These are phyloP conservation scores for Prunus armeniaca DNA, from an alignment of 306 rosid species.

Conservation along the genomic window DNA sequence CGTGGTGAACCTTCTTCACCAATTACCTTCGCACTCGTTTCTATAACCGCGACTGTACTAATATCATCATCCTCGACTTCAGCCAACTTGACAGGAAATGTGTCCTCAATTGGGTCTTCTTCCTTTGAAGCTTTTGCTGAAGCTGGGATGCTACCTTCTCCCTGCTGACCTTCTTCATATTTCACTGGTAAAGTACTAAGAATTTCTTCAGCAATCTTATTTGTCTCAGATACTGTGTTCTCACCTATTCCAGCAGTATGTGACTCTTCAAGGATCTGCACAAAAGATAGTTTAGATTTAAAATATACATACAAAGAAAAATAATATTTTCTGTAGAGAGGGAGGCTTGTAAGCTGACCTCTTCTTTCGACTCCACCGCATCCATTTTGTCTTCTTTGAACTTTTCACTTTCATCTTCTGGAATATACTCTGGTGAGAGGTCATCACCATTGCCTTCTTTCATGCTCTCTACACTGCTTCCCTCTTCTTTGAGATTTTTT, in stretches of 20 bases:
- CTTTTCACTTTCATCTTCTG: slow-evolving; percentile 19
- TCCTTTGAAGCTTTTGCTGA: slow-evolving; percentile 16
- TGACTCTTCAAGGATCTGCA: slow-evolving; percentile 24
- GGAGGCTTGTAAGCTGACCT: slow-evolving; percentile 24
- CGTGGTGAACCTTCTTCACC: slow-evolving; percentile 11
- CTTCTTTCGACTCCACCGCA: slow-evolving; percentile 10
- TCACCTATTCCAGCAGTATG: slow-evolving; percentile 19
- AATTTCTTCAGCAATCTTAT: not conserved
- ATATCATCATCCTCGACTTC: slow-evolving; percentile 1
- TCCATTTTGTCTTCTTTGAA: slow-evolving; percentile 2
- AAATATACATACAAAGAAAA: not conserved
- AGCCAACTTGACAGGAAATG: slow-evolving; percentile 5
- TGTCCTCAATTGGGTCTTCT: slow-evolving; percentile 1
- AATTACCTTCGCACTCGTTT: not conserved
- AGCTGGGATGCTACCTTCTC: slow-evolving; percentile 2
- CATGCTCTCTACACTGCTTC: slow-evolving; percentile 8
- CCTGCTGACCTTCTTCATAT: slow-evolving; percentile 20
- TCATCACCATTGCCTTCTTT: slow-evolving; percentile 12
- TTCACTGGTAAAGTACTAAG: slow-evolving; percentile 3
- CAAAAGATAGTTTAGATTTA: not conserved
- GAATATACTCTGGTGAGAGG: slow-evolving; percentile 4
- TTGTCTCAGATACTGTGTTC: slow-evolving; percentile 13
- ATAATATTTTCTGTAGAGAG: not conserved
- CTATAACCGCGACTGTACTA: slow-evolving; percentile 5
- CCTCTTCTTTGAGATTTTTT: slow-evolving; percentile 20